phyloP scores from a whole-genome alignment of 768 basidiomycete genomes.

The Xerocomellus chrysenteron region DNA sequence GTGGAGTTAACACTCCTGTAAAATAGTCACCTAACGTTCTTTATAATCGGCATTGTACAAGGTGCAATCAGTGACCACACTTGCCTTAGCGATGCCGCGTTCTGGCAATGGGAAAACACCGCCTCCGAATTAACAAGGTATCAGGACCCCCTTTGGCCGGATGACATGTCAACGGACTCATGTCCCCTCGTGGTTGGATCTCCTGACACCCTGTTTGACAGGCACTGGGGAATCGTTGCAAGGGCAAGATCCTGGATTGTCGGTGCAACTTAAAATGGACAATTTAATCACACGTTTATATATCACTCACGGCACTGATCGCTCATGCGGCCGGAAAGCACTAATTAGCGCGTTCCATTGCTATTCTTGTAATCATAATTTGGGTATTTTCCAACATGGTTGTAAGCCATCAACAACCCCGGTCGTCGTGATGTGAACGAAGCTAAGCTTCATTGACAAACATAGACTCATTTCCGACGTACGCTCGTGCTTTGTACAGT shows the following conservation, averaged over 20 bases:
- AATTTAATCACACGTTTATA: conserved; percentile 32
- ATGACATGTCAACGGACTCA: conserved; percentile 38
- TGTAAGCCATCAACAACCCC: conserved; percentile 11
- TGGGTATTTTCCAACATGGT: conserved; percentile 8
- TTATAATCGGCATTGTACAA: conserved; percentile 36
- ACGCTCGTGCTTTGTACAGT: conserved; percentile 6
- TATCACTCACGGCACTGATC: conserved; percentile 36
- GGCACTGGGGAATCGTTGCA: conserved; percentile 26
- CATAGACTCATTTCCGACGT: conserved; percentile 9
- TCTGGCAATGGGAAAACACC: conserved; percentile 25
- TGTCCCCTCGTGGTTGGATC: conserved; percentile 26
- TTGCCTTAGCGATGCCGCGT: conserved; percentile 37
- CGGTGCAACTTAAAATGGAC: conserved; percentile 26
- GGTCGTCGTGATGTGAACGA: conserved; percentile 28
- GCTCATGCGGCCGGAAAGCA: conserved; percentile 22
- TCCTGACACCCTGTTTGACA: conserved; percentile 35
- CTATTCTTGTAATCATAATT: conserved; percentile 27
- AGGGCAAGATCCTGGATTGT: conserved; percentile 34
- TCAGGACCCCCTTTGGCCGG: conserved; percentile 28
- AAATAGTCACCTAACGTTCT: conserved; percentile 35
- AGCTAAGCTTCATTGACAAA: conserved; percentile 18
- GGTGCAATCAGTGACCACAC: conserved; percentile 26
- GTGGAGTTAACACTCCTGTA: conserved; percentile 39
- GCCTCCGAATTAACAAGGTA: conserved; percentile 33
- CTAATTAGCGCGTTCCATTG: conserved; percentile 7